Conservation (phyloP, 345 rosid genomes). For the Populus davidiana region DNA sequence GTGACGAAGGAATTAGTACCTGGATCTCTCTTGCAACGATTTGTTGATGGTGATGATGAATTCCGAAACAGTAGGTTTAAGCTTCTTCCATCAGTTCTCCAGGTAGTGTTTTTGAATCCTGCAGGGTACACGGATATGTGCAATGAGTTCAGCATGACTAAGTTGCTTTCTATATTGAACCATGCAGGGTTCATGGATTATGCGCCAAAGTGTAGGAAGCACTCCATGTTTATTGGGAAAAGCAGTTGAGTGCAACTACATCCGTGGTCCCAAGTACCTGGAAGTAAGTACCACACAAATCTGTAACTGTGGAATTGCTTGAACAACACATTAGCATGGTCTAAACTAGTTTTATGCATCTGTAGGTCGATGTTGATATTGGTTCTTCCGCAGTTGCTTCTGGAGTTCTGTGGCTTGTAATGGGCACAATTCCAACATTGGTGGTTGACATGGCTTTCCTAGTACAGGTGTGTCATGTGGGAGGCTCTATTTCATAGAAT, state of each 20-base stretch:
- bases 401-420: slow-evolving; percentile 94
- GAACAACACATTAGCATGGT: background rate
- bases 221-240: slow-evolving; percentile 96
- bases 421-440: slow-evolving; percentile 76
- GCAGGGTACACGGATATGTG: no score
- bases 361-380: slow-evolving; percentile 87
- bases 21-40: slow-evolving; percentile 86
- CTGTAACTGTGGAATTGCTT: background rate
- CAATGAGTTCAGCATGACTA: background rate
- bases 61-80: slow-evolving; percentile 91
- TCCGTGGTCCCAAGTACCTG: slow-evolving; percentile 80
- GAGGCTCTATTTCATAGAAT: background rate
- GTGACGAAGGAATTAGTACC: slow-evolving; percentile 59
- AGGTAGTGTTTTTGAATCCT: slow-evolving; percentile 40
- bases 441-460: slow-evolving; percentile 99
- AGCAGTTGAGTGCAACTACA: slow-evolving; percentile 92
- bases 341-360: slow-evolving; percentile 13
- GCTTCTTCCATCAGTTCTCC: slow-evolving; percentile 91
- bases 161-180: background rate
- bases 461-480: slow-evolving; percentile 59
- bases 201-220: slow-evolving; percentile 96
- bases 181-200: slow-evolving; percentile 95
- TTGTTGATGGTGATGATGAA: slow-evolving; percentile 97
- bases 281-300: slow-evolving; percentile 47
- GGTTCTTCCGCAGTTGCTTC: slow-evolving; percentile 99